Base-by-base conservation (phyloP, 2,329 filamentous ascomycete genomes). In the Venturiaceae sp. region DNA sequence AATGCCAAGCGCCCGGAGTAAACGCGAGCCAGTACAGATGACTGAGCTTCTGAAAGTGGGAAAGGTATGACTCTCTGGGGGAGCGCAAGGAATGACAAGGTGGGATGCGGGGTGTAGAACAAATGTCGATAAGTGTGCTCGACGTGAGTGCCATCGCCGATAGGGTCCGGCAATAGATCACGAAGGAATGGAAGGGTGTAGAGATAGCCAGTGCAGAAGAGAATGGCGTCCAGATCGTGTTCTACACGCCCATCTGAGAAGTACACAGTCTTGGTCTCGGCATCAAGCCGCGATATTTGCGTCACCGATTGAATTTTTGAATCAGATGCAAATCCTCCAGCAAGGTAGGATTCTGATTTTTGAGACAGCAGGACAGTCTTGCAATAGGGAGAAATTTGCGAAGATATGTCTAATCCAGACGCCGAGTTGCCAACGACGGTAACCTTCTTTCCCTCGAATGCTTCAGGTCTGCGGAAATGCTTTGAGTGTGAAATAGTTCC, bases 171-270 rank as follows among this genome's bases (percentile, higher is more conserved):
- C 1, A 81, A 74, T 13, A 60, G 34, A 1, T 70, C 58, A 2
- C 79, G 65, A 0, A 85, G 68, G 66, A 96, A 96, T 0, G 91
- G 90, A 60, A 87, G 88, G 5, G 86, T 85, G 72, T 89, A 96
- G 59, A 95, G 82, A 66, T 95, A 97, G 0, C 92, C 92, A 0
- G 92, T 96, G 69, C 89, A 92, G 71, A 92, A 96, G 30, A 97
- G 69, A 5, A 96, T 75, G 1, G 83, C 81, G 66, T 96, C 92
- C 58, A 97, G 72, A 34, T 84, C 75, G 3, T 74, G 73, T 66
- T 90, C 87, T 9, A 86, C 67, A 0, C 76, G 77, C 2, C 86
- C 87, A 65, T 90, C 79, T 41, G 78, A 37, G 62, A 95, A 89
- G 33, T 80, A 76, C 1, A 94, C 79, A 3, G 80, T 84, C 62